A percentile compares a stretch with the other conserved stretches of the same genome.
phyloP scores from a whole-genome alignment of 352 stramenopile species.

The Pythium diclinum region DNA sequence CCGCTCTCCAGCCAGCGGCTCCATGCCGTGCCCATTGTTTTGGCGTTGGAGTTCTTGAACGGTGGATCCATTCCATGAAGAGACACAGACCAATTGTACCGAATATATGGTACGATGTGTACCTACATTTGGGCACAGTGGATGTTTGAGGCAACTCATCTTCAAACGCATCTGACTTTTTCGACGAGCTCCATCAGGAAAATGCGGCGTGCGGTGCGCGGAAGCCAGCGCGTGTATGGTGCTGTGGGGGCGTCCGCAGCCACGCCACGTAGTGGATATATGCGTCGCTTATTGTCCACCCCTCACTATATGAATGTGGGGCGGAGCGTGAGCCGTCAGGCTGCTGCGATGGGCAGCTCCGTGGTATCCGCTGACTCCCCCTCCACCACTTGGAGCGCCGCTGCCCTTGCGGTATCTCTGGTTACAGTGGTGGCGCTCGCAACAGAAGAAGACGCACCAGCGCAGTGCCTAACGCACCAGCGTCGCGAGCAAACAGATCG shows the following conservation, averaged over 20 bases:
- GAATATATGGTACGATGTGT: neutral
- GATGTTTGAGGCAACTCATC: neutral
- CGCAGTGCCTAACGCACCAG: constrained; percentile 1
- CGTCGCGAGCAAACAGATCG: constrained; percentile 28
- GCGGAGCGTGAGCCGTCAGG: neutral
- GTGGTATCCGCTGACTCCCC: neutral
- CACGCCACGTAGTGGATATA: neutral
- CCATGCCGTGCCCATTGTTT: constrained; percentile 24
- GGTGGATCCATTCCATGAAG: neutral
- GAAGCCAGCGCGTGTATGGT: neutral
- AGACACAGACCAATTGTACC: constrained; percentile 18
- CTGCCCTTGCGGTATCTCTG: constrained; percentile 8
- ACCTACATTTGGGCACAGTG: neutral
- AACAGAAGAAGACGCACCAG: neutral
- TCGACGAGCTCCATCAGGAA: constrained; percentile 1
- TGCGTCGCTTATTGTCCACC: too few species aligned
- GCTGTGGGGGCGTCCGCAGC: neutral
- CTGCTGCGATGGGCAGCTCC: neutral
- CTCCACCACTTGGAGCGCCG: neutral
- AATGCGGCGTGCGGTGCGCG: constrained; percentile 10
- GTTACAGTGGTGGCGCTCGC: neutral
- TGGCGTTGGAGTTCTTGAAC: too few species aligned
- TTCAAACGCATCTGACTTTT: constrained; percentile 12
- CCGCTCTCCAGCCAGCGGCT: constrained; percentile 23
- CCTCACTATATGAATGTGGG: neutral